Conservation (phyloP, 441 rosid genomes). For the Pelargonium exstipulatum region DNA sequence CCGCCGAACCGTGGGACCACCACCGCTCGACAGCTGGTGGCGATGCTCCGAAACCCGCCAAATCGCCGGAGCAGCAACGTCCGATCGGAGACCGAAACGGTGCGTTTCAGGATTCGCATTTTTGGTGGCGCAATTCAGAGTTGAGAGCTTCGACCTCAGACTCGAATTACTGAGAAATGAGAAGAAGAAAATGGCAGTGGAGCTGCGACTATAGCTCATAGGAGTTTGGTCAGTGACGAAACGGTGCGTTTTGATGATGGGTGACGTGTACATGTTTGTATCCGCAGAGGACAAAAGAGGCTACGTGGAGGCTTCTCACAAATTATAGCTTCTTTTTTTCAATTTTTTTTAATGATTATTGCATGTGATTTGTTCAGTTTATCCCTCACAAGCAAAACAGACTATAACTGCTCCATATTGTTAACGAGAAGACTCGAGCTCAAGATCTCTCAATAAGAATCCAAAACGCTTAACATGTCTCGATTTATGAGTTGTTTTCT, state of each 20-base stretch:
- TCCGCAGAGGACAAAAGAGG: not conserved
- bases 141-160: not conserved
- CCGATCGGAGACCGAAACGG: not conserved
- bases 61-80: not conserved
- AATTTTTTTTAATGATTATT: too few species aligned
- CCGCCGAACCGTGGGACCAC: conserved; percentile 85
- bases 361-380: too few species aligned
- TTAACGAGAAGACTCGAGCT: too few species aligned
- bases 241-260: conserved; percentile 1
- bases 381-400: too few species aligned
- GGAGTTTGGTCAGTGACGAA: not conserved
- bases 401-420: too few species aligned
- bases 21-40: conserved; percentile 74
- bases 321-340: too few species aligned
- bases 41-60: conserved; percentile 29
- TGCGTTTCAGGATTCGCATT: conserved; percentile 5
- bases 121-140: not conserved
- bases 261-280: conserved; percentile 12
- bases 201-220: not conserved
- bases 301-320: conserved; percentile 1
- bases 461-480: too few species aligned
- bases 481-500: too few species aligned
- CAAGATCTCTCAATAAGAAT: too few species aligned
- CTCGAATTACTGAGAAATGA: not conserved
- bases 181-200: not conserved